Evolutionary conservation across 352 stramenopile species (phyloP).

Genomic region (Phytophthora multivora): DNA sequence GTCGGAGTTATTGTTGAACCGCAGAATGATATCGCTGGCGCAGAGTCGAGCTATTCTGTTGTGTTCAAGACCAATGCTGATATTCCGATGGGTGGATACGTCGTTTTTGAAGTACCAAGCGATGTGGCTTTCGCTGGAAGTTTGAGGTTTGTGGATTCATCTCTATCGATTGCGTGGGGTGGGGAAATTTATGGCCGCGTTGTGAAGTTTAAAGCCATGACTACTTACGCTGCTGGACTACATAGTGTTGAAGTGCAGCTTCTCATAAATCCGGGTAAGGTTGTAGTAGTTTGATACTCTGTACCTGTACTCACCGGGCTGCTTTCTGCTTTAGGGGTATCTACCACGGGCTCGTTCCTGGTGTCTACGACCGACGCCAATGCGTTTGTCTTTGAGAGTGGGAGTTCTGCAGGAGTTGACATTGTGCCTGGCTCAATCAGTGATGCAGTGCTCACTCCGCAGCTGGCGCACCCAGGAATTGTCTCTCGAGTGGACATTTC

Average conservation of each 20-base stretch:
- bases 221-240: slow-evolving; percentile 10
- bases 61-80: slow-evolving; percentile 16
- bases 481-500: slow-evolving; percentile 44
- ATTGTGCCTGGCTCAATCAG: slow-evolving; percentile 42
- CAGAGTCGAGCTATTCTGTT: slow-evolving; percentile 18
- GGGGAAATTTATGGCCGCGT: slow-evolving; percentile 13
- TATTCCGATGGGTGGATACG: slow-evolving; percentile 30
- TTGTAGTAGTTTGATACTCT: no score
- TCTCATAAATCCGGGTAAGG: no score
- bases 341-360: no score
- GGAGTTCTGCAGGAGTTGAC: slow-evolving; percentile 3
- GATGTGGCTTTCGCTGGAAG: slow-evolving; percentile 9
- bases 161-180: neutral
- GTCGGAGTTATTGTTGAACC: neutral
- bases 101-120: slow-evolving; percentile 27
- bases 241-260: neutral
- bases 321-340: no score
- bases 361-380: no score
- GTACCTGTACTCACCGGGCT: no score
- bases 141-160: slow-evolving; percentile 22
- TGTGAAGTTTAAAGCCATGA: slow-evolving; percentile 15
- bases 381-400: no score
- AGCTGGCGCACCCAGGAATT: slow-evolving; percentile 52
- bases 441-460: slow-evolving; percentile 34
- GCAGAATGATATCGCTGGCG: slow-evolving; percentile 28